Base-by-base conservation (phyloP, 768 basidiomycete genomes). In the Macrocybe gigantea region DNA sequence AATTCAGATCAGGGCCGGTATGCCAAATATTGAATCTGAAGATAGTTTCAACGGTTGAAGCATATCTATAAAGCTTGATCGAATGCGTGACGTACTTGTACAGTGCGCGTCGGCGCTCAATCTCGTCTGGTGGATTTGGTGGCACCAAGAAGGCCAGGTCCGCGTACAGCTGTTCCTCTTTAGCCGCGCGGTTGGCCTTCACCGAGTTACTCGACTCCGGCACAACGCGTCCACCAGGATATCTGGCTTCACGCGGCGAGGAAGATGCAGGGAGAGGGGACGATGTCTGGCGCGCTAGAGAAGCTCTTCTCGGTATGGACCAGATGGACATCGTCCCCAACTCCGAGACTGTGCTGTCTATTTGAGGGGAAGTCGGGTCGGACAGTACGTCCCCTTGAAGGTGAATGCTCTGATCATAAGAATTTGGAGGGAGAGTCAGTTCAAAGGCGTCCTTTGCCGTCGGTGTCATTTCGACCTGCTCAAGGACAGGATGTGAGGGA, bases 11-110 rank as follows among this genome's bases (percentile, higher is more conserved):
- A 7, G 83, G 73, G 11, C 83, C 82, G 0, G 92, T 93, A 53
- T 88, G 81, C 78, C 91, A 84, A 42, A 96, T 87, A 56, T 93
- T 92, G 70, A 91, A 94, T 54, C 90, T 88, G 52, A 48, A n/a
- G 30, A 11, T n/a, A 41, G 33, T 44, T 56, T 14, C 50, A 13
- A 37, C 22, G 5, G 30, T 38, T 46, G 9, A 15, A 48, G 38
- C 30, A 44, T 12, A 10, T 32, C 33, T 40, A 11, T 8, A 29
- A 32, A 29, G 33, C 15, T 41, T 5, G 9, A 41, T 10, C 9
- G 35, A 14, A 42, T 7, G 5, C n/a, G 15, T 29, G 9, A 61
- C 79, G 58, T 56, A 88, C 84, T 87, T 89, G 67, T 94, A 89
- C 55, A 97, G 64, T 6, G 93, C 93, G 40, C 88, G 73, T 33